Conservation (phyloP, 2,329 filamentous ascomycete species). For the Aspergillus sp. region DNA sequence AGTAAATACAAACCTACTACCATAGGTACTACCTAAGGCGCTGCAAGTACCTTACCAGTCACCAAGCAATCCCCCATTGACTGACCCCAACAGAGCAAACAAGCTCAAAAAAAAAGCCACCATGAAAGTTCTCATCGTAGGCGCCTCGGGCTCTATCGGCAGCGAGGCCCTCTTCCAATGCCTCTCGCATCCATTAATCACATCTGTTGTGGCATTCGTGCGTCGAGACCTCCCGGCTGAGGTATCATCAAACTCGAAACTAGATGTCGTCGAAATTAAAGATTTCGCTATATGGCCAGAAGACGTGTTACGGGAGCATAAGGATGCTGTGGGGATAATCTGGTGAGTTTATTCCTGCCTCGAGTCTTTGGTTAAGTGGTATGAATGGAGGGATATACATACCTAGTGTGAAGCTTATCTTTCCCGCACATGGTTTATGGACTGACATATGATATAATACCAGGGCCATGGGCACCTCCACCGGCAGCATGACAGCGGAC, state of each 20-base stretch:
- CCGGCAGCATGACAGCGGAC: not conserved
- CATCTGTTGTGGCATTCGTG: not conserved
- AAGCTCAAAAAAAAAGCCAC: not conserved
- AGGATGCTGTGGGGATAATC: not conserved
- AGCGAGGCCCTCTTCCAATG: not conserved
- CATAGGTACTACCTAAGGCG: too few relatives aligned
- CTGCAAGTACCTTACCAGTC: too few relatives aligned
- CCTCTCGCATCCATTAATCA: not conserved
- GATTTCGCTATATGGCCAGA: not conserved
- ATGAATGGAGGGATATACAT: too few relatives aligned
- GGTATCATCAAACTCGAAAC: not conserved
- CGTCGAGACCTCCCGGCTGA: not conserved
- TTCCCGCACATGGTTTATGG: too few relatives aligned
- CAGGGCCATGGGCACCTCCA: not conserved
- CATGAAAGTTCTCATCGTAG: not conserved
- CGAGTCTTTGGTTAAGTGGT: too few relatives aligned
- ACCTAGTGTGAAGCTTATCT: too few relatives aligned
- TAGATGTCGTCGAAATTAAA: not conserved
- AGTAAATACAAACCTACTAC: too few relatives aligned
- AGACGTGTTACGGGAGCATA: not conserved
- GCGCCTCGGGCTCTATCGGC: not conserved
- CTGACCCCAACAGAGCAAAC: not conserved
- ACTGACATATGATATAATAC: not conserved
- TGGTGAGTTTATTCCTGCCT: not conserved
- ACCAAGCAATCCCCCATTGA: too few relatives aligned